Percentiles rank a stretch among this genome's conserved stretches.
Conservation (phyloP, 192 early-diverging fungal genomes). For the Chytriomyces sp. region DNA sequence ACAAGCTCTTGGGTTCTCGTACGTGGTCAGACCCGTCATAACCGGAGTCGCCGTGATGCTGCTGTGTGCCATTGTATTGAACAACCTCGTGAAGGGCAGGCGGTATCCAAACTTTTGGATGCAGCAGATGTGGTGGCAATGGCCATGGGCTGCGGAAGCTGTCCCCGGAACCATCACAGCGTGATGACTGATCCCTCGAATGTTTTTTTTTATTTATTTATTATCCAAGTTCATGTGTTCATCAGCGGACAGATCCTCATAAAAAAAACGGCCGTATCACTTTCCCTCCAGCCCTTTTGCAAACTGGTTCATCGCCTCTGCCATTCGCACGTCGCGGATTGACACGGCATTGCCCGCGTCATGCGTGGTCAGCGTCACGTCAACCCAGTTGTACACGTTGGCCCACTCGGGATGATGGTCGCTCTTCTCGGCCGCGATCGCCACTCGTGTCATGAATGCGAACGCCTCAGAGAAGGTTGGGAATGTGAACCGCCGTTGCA, state of each 20-base stretch:
- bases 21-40: conserved; percentile 16
- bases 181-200: too few species aligned
- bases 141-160: too few species aligned
- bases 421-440: conserved; percentile 85
- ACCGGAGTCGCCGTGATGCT: conserved; percentile 16
- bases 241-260: too few species aligned
- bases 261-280: not conserved
- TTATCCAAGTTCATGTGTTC: too few species aligned
- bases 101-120: conserved; percentile 26
- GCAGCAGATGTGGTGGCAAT: not conserved
- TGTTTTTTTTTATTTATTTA: too few species aligned
- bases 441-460: conserved; percentile 93
- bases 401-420: conserved; percentile 94
- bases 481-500: conserved; percentile 73
- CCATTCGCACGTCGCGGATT: conserved; percentile 73
- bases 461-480: conserved; percentile 86
- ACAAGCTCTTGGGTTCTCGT: conserved; percentile 22
- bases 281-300: conserved; percentile 32
- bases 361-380: conserved; percentile 89
- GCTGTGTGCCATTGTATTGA: conserved; percentile 13
- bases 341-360: conserved; percentile 81
- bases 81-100: conserved; percentile 4
- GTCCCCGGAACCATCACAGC: too few species aligned
- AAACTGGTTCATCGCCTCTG: conserved; percentile 42
- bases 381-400: conserved; percentile 91